These are phyloP conservation scores for Prunus mira DNA, from an alignment of 306 rosid genomes.

Conservation along the genomic window DNA sequence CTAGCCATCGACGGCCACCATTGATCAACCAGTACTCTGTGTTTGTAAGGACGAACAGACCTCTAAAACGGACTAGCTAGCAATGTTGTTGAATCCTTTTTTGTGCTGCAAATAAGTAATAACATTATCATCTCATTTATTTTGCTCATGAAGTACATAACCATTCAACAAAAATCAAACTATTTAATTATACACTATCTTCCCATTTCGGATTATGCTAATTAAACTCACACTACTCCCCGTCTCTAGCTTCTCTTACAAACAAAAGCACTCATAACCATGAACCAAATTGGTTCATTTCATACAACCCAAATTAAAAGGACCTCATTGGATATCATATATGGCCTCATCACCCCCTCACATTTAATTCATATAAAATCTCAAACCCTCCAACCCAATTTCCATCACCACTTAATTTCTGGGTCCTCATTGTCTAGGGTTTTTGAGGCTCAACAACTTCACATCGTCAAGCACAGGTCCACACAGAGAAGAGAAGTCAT, in stretches of 20 bases:
- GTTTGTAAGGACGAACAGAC: too few species aligned
- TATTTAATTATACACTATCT: neutral
- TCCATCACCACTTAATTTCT: neutral
- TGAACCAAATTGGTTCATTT: neutral
- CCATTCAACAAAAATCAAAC: constrained; percentile 13
- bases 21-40: too few species aligned
- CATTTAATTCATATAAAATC: constrained; percentile 1
- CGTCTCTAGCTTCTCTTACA: neutral
- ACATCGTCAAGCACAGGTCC: constrained; percentile 96
- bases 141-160: constrained; percentile 11
- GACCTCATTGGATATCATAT: constrained; percentile 1
- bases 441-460: constrained; percentile 62
- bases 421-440: constrained; percentile 28
- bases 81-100: neutral
- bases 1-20: too few species aligned
- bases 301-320: neutral
- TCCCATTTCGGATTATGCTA: constrained; percentile 11
- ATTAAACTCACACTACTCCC: constrained; percentile 7
- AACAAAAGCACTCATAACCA: neutral
- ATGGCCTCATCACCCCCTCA: constrained; percentile 7
- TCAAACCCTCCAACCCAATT: constrained; percentile 1
- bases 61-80: too few species aligned
- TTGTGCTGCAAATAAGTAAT: neutral
- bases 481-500: constrained; percentile 87
- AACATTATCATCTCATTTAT: constrained; percentile 11